Base-by-base conservation (phyloP, 805 yeast species). In the Kodamaea kakaduensis region DNA sequence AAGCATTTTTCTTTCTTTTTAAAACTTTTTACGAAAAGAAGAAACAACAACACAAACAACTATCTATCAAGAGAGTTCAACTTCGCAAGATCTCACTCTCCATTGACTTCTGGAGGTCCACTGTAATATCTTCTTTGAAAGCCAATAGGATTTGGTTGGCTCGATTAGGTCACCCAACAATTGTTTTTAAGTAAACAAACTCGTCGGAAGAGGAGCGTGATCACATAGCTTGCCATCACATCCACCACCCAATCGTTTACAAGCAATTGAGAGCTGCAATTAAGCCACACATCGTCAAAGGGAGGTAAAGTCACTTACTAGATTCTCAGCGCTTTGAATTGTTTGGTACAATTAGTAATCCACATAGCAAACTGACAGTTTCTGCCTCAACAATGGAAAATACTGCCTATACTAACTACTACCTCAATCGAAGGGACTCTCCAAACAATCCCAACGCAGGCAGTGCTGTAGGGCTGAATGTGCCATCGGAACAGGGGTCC, bases 1-100 rank as follows among this genome's bases (percentile, higher is more conserved):
- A 19, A 32, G 18, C 17, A 9, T 21, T 27, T 34, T 34, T 34
- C 37, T 34, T 34, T 34, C 37, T 34, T 34, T 34, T 34, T 34
- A 9, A 30, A 25, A 22, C 25, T 27, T 34, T 34, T 34, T 30
- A 34, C 37, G 29, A 17, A 34, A 34, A 27, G 37, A 34, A 34
- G 28, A 34, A 34, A 34, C 32, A 20, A 32, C 35, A 34, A 34
- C 37, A 34, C 28, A 30, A 20, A 30, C 32, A 23, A 24, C 34
- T 15, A 22, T 26, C 29, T 26, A 26, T 26, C 29, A 26, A 26
- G 8, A 26, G 29, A 15, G 10, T 19, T 26, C 18, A 16, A 10
- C 19, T 18, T 26, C 10, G 12, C 3, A 26, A 7, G 19, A 26
- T 16, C 6, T 14, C 15, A 26, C 12, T 8, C 29, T 26, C 18